Base-by-base conservation (phyloP, 78 protist genomes). In the Planoprotostelium fungivorum region DNA sequence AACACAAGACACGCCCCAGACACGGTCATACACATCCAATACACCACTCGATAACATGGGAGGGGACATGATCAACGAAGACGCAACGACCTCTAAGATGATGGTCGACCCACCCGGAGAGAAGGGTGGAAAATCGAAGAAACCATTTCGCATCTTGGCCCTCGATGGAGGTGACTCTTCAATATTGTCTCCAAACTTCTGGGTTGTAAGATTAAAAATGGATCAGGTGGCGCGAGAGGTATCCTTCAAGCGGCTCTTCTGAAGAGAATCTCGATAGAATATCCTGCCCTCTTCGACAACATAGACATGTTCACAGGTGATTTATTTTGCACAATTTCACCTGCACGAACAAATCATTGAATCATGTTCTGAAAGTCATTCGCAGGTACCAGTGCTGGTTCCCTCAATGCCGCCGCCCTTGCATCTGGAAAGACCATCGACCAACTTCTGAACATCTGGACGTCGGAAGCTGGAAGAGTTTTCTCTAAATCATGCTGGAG, bases 261-360 rank as follows among this genome's bases (percentile, higher is more conserved):
- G 86, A 63, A 39, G 34, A 88, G 92, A 83, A 88, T 93, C 36
- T 84, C 89, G 29, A 28, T 36, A 36, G 95, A 37, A 25, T 93
- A 34, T 89, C 95, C 95, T 38, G 87, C 25, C 1, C 90, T 93
- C 83, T 89, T 93, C 34, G 95, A 93, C 37, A 37, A 38, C 85
- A 84, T 93, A 0, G 95, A 93, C 85, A 85, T 93, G 35, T 89
- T 93, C 28, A 85, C 95, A 16, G n/a, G n/a, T n/a, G n/a, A n/a
- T n/a, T n/a, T n/a, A n/a, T n/a, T n/a, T n/a, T n/a, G n/a, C n/a
- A n/a, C n/a, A n/a, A n/a, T n/a, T n/a, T n/a, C n/a, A n/a, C n/a
- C n/a, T n/a, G n/a, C n/a, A n/a, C n/a, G n/a, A n/a, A n/a, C n/a
- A n/a, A n/a, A n/a, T n/a, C n/a, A n/a, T n/a, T n/a, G n/a, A n/a